Evolutionary conservation across 768 basidiomycete species (phyloP).

Genomic region (Arthromyces matolae): DNA sequence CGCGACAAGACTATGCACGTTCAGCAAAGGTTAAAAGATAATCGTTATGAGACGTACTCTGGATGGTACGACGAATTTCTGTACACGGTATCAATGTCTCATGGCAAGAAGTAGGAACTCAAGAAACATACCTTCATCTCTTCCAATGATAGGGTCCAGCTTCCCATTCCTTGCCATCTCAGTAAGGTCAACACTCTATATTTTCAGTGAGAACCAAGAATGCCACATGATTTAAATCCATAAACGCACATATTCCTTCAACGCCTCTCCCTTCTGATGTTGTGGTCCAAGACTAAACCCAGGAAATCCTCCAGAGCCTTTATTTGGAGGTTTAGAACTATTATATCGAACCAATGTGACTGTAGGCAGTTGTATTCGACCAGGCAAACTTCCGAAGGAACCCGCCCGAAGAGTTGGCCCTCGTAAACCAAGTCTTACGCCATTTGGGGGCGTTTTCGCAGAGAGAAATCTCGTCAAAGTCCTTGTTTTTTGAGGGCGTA

Average conservation of each 20-base stretch:
- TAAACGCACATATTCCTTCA: constrained; percentile 66
- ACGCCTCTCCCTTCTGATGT: constrained; percentile 75
- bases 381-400: constrained; percentile 1
- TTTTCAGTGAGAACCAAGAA: neutral
- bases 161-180: constrained; percentile 82
- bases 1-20: constrained; percentile 65
- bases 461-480: neutral
- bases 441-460: neutral
- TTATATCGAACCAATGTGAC: constrained; percentile 32
- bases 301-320: constrained; percentile 50
- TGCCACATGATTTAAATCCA: neutral
- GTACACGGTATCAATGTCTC: neutral
- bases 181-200: constrained; percentile 77
- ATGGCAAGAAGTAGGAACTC: neutral
- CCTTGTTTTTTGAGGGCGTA: constrained; percentile 2
- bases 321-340: constrained; percentile 38
- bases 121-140: constrained; percentile 64
- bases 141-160: constrained; percentile 85
- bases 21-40: neutral
- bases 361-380: constrained; percentile 4
- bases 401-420: constrained; percentile 8
- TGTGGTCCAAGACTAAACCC: constrained; percentile 57
- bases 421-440: constrained; percentile 8
- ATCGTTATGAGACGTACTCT: constrained; percentile 53
- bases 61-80: constrained; percentile 89